These are phyloP conservation scores for Ophiostoma perfectum DNA, from an alignment of 2,329 filamentous ascomycete genomes.

Conservation along the genomic window DNA sequence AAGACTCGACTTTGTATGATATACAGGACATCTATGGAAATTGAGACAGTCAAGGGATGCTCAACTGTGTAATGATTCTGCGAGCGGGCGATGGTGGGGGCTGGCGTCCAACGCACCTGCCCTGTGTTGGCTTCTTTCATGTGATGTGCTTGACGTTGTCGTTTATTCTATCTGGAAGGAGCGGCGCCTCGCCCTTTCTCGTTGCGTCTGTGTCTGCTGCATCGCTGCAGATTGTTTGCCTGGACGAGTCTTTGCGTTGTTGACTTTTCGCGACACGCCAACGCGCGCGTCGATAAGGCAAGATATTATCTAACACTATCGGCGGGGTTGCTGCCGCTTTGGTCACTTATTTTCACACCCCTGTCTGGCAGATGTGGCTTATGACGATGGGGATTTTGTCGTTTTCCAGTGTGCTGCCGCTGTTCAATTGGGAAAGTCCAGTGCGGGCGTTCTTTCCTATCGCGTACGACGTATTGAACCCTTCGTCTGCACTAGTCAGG, in stretches of 20 bases:
- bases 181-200: neutral
- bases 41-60: neutral
- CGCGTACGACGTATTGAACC: no score
- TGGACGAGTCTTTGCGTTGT: neutral
- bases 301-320: neutral
- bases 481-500: no score
- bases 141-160: neutral
- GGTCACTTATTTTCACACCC: constrained; percentile 5
- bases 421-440: neutral
- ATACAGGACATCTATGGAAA: no score
- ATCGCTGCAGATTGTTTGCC: neutral
- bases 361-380: neutral
- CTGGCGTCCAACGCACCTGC: constrained; percentile 4
- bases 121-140: neutral
- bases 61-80: neutral
- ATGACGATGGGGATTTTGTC: neutral
- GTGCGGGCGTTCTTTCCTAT: no score
- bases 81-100: constrained; percentile 8
- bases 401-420: neutral
- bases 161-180: neutral
- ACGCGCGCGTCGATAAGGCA: constrained; percentile 7
- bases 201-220: neutral
- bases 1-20: no score
- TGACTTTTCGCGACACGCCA: constrained; percentile 3
- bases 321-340: constrained; percentile 6